A percentile compares a stretch with the other conserved stretches of the same genome.
phyloP scores from a whole-genome alignment of 2,329 filamentous ascomycete species.

The Aspergillus ochraceoroseus region DNA sequence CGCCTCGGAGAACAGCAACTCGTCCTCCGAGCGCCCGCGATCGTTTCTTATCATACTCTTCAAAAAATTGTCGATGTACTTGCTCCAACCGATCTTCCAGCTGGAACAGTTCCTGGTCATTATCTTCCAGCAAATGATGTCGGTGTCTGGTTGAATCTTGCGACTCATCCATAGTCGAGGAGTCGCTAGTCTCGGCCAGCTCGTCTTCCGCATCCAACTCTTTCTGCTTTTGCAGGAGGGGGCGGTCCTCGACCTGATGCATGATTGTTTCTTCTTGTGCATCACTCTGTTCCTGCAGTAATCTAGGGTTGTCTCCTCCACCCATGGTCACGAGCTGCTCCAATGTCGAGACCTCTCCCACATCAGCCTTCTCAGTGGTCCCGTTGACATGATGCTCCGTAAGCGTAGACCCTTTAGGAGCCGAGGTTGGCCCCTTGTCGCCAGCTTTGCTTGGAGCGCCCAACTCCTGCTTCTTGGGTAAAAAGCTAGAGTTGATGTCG shows the following conservation, averaged over 20 bases:
- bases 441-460: conserved; percentile 44
- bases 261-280: conserved; percentile 84
- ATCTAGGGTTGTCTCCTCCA: conserved; percentile 61
- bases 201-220: conserved; percentile 81
- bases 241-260: conserved; percentile 82
- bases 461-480: conserved; percentile 66
- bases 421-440: conserved; percentile 27
- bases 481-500: conserved; percentile 96
- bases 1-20: conserved; percentile 49
- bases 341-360: conserved; percentile 53
- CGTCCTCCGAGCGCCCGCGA: conserved; percentile 43
- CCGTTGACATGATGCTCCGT: conserved; percentile 34
- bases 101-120: conserved; percentile 74
- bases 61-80: conserved; percentile 76
- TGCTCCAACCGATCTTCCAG: conserved; percentile 70
- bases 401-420: conserved; percentile 23
- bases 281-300: conserved; percentile 69
- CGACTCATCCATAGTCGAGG: conserved; percentile 38
- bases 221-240: conserved; percentile 86
- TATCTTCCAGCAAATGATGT: conserved; percentile 79
- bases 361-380: conserved; percentile 24
- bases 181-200: conserved; percentile 52
- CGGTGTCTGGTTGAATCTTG: conserved; percentile 44
- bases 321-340: conserved; percentile 74
- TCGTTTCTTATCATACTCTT: conserved; percentile 64